phyloP scores from a whole-genome alignment of 1,284 basidiomycete species.

The Rhizoctonia solani region DNA sequence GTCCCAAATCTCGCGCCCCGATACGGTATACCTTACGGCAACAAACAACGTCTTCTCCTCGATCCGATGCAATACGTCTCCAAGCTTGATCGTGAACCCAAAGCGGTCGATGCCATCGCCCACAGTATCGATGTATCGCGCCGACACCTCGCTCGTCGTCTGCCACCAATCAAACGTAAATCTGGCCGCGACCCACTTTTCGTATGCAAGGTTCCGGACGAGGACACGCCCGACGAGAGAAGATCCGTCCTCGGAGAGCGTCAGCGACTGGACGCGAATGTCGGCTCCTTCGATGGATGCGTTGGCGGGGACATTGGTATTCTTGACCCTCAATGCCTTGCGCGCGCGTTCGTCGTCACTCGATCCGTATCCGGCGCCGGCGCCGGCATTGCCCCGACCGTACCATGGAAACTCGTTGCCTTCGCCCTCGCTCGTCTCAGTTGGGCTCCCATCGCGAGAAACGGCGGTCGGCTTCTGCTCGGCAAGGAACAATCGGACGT shows the following conservation, averaged over 20 bases:
- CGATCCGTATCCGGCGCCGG: constrained; percentile 57
- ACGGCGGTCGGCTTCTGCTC: constrained; percentile 94
- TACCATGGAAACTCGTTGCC: constrained; percentile 62
- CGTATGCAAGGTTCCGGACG: constrained; percentile 84
- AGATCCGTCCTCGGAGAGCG: constrained; percentile 63
- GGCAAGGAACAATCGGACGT: constrained; percentile 90
- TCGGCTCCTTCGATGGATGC: constrained; percentile 46
- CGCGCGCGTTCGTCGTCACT: constrained; percentile 39
- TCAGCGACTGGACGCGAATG: constrained; percentile 56
- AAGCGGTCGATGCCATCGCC: constrained; percentile 58
- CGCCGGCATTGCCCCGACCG: too few species aligned
- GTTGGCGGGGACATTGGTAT: constrained; percentile 57
- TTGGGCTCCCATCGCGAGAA: constrained; percentile 86
- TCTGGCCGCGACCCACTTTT: constrained; percentile 86
- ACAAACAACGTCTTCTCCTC: constrained; percentile 86
- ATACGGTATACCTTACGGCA: constrained; percentile 77
- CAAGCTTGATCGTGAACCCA: constrained; percentile 58
- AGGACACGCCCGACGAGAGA: constrained; percentile 72
- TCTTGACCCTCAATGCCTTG: constrained; percentile 46
- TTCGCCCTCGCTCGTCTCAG: constrained; percentile 81
- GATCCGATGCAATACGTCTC: constrained; percentile 53
- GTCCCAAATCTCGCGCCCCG: constrained; percentile 78
- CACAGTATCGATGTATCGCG: constrained; percentile 66
- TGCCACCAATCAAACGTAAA: constrained; percentile 97
- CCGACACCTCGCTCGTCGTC: constrained; percentile 91